phyloP scores from a whole-genome alignment of 345 rosid species.

The Arabis alpina region DNA sequence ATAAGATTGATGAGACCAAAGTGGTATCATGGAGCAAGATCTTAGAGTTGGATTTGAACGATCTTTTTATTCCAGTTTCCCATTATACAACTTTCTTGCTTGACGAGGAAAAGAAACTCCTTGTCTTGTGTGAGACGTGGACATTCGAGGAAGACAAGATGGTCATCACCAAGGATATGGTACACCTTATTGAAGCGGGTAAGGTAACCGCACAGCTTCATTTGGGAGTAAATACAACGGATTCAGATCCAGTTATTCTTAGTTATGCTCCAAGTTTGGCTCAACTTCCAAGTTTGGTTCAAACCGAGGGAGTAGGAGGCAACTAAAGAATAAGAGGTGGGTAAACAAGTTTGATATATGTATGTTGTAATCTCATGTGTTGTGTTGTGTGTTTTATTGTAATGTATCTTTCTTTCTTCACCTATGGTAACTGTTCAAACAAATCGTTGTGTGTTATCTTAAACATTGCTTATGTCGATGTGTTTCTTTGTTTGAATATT shows the following conservation, averaged over 20 bases:
- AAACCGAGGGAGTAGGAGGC: neutral
- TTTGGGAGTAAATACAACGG: neutral
- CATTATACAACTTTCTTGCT: neutral
- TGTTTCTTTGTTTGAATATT: too few species aligned
- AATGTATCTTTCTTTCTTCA: too few species aligned
- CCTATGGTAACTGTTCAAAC: too few species aligned
- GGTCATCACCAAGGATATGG: too few species aligned
- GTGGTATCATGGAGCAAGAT: neutral
- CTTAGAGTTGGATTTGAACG: neutral
- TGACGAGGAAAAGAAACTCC: neutral
- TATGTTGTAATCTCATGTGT: too few species aligned
- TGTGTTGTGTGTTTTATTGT: too few species aligned
- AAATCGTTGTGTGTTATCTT: too few species aligned
- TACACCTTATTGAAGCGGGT: neutral
- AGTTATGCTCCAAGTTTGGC: neutral
- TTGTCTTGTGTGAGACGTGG: neutral
- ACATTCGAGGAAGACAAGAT: neutral
- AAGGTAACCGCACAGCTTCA: neutral
- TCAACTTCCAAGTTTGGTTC: neutral
- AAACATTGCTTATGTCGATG: too few species aligned
- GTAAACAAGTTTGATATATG: neutral
- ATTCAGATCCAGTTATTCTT: neutral
- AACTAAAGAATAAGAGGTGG: neutral
- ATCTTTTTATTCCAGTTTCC: neutral
- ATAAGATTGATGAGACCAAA: neutral